phyloP scores from a whole-genome alignment of 176 grass and related monocot genomes.

The Areca catechu region DNA sequence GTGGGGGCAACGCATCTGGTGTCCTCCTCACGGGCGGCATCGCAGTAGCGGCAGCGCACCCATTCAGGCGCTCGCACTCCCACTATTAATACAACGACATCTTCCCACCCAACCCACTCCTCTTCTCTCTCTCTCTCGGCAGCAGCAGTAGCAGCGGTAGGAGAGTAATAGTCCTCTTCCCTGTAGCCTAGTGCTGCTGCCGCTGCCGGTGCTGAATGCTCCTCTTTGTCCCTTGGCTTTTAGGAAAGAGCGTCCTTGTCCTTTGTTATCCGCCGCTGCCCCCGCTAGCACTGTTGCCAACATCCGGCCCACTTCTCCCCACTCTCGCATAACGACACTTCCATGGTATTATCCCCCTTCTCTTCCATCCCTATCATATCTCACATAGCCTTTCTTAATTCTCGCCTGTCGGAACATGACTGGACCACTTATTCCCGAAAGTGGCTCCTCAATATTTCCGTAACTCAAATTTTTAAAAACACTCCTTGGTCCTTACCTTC shows the following conservation, averaged over 20 bases:
- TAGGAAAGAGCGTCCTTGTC: conserved; percentile 42
- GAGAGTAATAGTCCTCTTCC: background rate
- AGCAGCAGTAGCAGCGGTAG: background rate
- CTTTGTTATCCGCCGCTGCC: conserved; percentile 18
- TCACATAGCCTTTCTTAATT: conserved; percentile 11
- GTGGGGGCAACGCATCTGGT: conserved; percentile 19
- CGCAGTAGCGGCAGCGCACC: no score
- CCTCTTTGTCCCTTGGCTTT: conserved; percentile 45
- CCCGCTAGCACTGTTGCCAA: background rate
- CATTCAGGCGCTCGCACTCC: conserved; percentile 9
- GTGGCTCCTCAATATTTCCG: background rate
- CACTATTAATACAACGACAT: background rate
- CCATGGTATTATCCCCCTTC: conserved; percentile 18
- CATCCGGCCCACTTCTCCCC: conserved; percentile 14
- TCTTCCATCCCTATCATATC: conserved; percentile 6
- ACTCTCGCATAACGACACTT: conserved; percentile 14
- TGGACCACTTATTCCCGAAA: conserved; percentile 11
- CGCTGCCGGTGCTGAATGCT: conserved; percentile 29
- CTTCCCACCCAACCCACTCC: no score
- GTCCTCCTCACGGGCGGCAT: conserved; percentile 29
- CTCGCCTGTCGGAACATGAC: conserved; percentile 29
- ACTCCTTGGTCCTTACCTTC: no score
- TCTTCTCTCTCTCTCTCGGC: conserved; percentile 2
- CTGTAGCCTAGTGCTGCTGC: background rate
- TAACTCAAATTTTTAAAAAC: conserved; percentile 1